phyloP scores from a whole-genome alignment of 306 rosid species.

The Dalbergia cultrata region DNA sequence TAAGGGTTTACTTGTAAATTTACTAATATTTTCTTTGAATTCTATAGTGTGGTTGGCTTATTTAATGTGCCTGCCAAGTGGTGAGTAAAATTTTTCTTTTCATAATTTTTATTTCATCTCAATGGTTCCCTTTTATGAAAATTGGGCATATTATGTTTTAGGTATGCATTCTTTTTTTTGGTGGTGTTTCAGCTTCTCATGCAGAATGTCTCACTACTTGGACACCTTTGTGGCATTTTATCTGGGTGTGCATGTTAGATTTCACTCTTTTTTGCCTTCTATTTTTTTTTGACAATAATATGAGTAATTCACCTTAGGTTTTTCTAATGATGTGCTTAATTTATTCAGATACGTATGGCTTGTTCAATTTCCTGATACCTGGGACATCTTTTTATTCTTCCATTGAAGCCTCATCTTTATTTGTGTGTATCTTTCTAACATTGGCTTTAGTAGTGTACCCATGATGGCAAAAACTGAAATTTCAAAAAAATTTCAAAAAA shows the following conservation, averaged over 20 bases:
- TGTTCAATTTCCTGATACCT: slow-evolving; percentile 87
- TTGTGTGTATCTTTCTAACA: slow-evolving; percentile 72
- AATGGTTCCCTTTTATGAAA: slow-evolving; percentile 31
- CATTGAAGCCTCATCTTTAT: slow-evolving; percentile 79
- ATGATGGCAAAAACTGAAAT: slow-evolving; percentile 32
- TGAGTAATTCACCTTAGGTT: slow-evolving; percentile 31
- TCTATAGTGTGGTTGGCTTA: slow-evolving; percentile 93
- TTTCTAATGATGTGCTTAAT: slow-evolving; percentile 39
- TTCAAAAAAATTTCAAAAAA: no score
- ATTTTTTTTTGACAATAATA: slow-evolving; percentile 7
- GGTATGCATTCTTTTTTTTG: slow-evolving; percentile 95
- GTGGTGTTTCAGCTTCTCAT: slow-evolving; percentile 94
- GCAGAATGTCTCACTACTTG: slow-evolving; percentile 90
- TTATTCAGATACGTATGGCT: slow-evolving; percentile 86
- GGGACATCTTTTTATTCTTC: slow-evolving; percentile 85
- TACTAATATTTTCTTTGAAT: slow-evolving; percentile 31
- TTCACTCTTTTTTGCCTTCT: slow-evolving; percentile 39
- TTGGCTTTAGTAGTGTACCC: slow-evolving; percentile 32
- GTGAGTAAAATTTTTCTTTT: slow-evolving; percentile 57
- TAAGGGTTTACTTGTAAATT: slow-evolving; percentile 32
- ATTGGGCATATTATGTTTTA: slow-evolving; percentile 53
- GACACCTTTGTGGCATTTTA: slow-evolving; percentile 97
- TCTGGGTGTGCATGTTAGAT: slow-evolving; percentile 96
- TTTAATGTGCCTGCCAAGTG: slow-evolving; percentile 94
- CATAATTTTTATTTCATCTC: slow-evolving; percentile 28